Base-by-base conservation (phyloP, 768 basidiomycete genomes). In the Termitomyces sp. region DNA sequence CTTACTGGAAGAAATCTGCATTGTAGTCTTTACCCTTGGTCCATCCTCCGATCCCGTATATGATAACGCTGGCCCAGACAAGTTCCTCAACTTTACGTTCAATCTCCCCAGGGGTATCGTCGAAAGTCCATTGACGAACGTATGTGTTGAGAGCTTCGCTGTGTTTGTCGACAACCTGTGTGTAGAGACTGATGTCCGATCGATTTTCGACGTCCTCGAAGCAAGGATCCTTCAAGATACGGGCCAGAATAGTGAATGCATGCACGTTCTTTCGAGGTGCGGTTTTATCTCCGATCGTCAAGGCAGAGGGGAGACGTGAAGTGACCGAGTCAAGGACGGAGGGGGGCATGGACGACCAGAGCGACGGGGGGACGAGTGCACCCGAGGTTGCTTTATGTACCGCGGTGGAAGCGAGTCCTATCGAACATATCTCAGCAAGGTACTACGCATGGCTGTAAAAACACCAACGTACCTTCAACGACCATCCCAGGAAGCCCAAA, bases 61-160 rank as follows among this genome's bases (percentile, higher is more conserved):
- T 59, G 21, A 86, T 56, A 0, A 69, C 70, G 48, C 71, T 75
- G 17, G 76, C 67, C 83, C 85, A 90, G 12, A 72, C 63, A 1
- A 90, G 62, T 61, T 90, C 87, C 61, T 85, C 83, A 31, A 85
- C 73, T 66, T 86, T 88, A 12, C 71, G 67, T n/a, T 76, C 72
- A 3, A 83, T 57, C 59, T 76, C 71, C 44, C 68, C 63, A 26
- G 72, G 58, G 35, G 61, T 57, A 33, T 66, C 54, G 51, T 79
- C 71, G 14, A 77, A 40, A 6, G 64, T 71, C 83, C 83, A 84
- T 44, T 72, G 62, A 4, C 67, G 71, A 10, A 70, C 74, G 52
- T 80, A 78, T 31, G 67, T 63, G 33, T 69, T 67, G 28, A 85
- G 68, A 15, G 70, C 67, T 11, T 73, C 66, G 0, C 77, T 76